A percentile compares a stretch with the other conserved stretches of the same genome.
phyloP scores from a whole-genome alignment of 495 filamentous ascomycete species.

The Penicillium coprophilum region DNA sequence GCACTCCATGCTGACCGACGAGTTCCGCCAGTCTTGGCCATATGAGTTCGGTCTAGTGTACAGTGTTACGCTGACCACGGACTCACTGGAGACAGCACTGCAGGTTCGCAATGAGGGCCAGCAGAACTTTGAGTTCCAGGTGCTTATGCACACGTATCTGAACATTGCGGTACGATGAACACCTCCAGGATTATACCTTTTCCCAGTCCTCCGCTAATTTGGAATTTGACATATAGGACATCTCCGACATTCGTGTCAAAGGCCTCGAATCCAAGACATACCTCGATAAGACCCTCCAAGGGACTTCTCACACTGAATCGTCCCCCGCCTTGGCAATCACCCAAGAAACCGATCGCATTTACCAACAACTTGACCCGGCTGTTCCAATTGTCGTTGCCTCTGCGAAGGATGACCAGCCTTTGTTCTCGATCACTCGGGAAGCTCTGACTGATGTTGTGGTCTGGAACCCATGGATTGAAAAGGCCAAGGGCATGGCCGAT shows the following conservation, averaged over 20 bases:
- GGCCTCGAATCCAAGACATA: slow-evolving; percentile 74
- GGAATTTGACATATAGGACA: slow-evolving; percentile 55
- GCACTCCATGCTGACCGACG: slow-evolving; percentile 62
- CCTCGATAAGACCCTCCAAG: slow-evolving; percentile 74
- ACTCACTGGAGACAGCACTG: slow-evolving; percentile 75
- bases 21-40: slow-evolving; percentile 67
- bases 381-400: slow-evolving; percentile 54
- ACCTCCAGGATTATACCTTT: slow-evolving; percentile 1
- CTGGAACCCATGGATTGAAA: slow-evolving; percentile 96
- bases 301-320: slow-evolving; percentile 56
- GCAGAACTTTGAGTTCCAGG: slow-evolving; percentile 83
- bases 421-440: slow-evolving; percentile 73
- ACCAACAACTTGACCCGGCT: slow-evolving; percentile 61
- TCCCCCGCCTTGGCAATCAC: slow-evolving; percentile 57
- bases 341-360: slow-evolving; percentile 81
- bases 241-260: slow-evolving; percentile 63
- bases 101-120: slow-evolving; percentile 79
- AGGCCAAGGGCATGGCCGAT: slow-evolving; percentile 77
- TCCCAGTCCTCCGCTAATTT: background rate
- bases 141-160: slow-evolving; percentile 89
- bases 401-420: slow-evolving; percentile 55
- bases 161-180: slow-evolving; percentile 63
- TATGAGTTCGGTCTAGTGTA: slow-evolving; percentile 89
- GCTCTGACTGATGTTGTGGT: slow-evolving; percentile 84
- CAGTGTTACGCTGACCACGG: slow-evolving; percentile 76